Conservation (phyloP, 108 stramenopile genomes). For the Seminavis robusta region DNA sequence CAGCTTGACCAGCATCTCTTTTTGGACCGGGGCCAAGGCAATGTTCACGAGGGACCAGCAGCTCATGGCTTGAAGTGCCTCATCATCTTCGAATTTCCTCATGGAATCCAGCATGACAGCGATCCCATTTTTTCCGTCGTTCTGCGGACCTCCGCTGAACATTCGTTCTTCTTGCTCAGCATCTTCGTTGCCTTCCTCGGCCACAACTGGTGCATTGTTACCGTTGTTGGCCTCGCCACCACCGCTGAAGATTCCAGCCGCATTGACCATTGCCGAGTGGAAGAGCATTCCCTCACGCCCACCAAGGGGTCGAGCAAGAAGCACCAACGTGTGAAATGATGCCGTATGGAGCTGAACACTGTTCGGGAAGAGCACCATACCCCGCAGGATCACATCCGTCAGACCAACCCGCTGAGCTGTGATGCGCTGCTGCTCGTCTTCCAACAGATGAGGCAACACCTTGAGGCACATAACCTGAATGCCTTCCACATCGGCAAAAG, state of each 20-base stretch:
- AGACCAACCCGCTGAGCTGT: slow-evolving; percentile 75
- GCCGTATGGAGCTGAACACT: slow-evolving; percentile 75
- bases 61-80: slow-evolving; percentile 87
- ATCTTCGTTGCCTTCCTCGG: background rate
- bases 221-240: slow-evolving; percentile 13
- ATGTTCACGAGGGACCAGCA: slow-evolving; percentile 94
- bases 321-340: slow-evolving; percentile 88
- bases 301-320: slow-evolving; percentile 87
- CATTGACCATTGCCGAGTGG: slow-evolving; percentile 74
- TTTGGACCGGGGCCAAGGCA: slow-evolving; percentile 83
- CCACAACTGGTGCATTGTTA: background rate
- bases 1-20: slow-evolving; percentile 67
- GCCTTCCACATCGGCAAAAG: slow-evolving; percentile 80
- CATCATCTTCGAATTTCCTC: slow-evolving; percentile 67
- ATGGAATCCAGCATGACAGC: slow-evolving; percentile 89
- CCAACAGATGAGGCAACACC: slow-evolving; percentile 66
- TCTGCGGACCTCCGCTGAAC: background rate
- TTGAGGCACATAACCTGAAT: slow-evolving; percentile 86
- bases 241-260: slow-evolving; percentile 53
- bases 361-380: slow-evolving; percentile 83
- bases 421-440: slow-evolving; percentile 71
- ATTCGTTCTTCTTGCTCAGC: slow-evolving; percentile 4
- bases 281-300: slow-evolving; percentile 92
- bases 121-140: slow-evolving; percentile 67
- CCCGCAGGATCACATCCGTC: slow-evolving; percentile 73